Evolutionary conservation across 495 filamentous ascomycete species (phyloP).

Genomic region (Penicillium paxilli): DNA sequence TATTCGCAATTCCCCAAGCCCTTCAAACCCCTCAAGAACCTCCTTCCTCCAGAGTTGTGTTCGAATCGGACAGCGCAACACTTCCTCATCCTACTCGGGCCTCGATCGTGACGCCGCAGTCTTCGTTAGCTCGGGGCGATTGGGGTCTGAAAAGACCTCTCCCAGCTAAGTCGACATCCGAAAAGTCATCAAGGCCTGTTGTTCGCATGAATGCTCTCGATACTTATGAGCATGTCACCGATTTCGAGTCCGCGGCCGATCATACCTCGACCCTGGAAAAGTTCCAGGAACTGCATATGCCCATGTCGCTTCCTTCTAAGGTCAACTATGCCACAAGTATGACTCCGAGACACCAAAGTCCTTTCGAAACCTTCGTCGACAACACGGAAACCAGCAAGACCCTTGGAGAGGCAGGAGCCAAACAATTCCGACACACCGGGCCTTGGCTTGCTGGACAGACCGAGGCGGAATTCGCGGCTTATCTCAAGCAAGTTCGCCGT

Average conservation of each 20-base stretch:
- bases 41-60: slow-evolving; percentile 39
- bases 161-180: slow-evolving; percentile 69
- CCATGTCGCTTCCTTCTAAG: slow-evolving; percentile 54
- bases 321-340: slow-evolving; percentile 31
- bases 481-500: slow-evolving; percentile 61
- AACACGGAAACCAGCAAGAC: slow-evolving; percentile 44
- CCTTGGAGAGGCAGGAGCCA: slow-evolving; percentile 28
- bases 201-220: slow-evolving; percentile 74
- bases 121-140: slow-evolving; percentile 77
- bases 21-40: slow-evolving; percentile 47
- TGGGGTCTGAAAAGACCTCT: slow-evolving; percentile 93
- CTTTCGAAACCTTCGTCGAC: slow-evolving; percentile 50
- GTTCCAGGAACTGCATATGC: slow-evolving; percentile 78
- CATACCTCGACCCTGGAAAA: slow-evolving; percentile 80
- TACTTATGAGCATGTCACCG: slow-evolving; percentile 87
- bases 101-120: slow-evolving; percentile 74
- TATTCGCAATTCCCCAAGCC: slow-evolving; percentile 63
- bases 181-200: slow-evolving; percentile 64
- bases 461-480: slow-evolving; percentile 68
- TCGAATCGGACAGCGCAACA: slow-evolving; percentile 66
- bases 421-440: slow-evolving; percentile 53
- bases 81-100: slow-evolving; percentile 78
- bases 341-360: slow-evolving; percentile 43
- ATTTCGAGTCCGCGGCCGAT: slow-evolving; percentile 81
- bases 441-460: slow-evolving; percentile 81